Evolutionary conservation across 1,139 yeast species (phyloP), one percentile per base, ranked within the genome.

Genomic region (Candida sp.): DNA sequence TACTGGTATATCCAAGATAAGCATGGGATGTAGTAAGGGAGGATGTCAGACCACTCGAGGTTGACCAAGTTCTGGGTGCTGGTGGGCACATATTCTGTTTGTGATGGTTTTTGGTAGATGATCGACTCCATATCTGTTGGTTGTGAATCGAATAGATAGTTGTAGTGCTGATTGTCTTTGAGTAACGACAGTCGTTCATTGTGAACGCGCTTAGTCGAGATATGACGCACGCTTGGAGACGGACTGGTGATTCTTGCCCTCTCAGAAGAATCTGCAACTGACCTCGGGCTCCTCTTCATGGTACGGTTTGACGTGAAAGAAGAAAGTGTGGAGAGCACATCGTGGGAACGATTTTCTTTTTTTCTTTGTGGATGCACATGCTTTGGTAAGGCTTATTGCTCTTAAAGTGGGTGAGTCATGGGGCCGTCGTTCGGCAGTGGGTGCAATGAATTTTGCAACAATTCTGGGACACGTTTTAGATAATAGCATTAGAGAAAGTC

Each of bases 1-100:
- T 94, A 94, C 26, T 80, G 72, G 7, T 86, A 84, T 39, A 90
- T 63, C 98, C 98, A 94, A 1, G 90, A 80, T 50, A 85, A 73
- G 49, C 89, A 85, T 0, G 98, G 98, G 4, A 93, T 67, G 62
- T 93, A 93, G 68, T 93, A 92, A 0, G 92, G 85, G 5, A 68
- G 56, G 11, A 66, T 59, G 22, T 66, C 72, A 17, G 55, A 59
- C 74, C 75, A 70, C 8, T 60, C 54, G 47, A 68, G 56, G 17
- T 56, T 58, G 40, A 68, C 72, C 22, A 63, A 46, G 31, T 58
- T 58, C 8, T 57, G 59, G 5, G 63, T 58, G 27, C 59, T 50
- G 2, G 66, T 59, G 2, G 74, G 73, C 4, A 59, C 60, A 52
- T 70, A 69, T 34, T 64, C 64, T 12, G 56, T 54, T 12, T 41